phyloP scores from a whole-genome alignment of 164 flowering plant genomes.

The Aristolochia californica region DNA sequence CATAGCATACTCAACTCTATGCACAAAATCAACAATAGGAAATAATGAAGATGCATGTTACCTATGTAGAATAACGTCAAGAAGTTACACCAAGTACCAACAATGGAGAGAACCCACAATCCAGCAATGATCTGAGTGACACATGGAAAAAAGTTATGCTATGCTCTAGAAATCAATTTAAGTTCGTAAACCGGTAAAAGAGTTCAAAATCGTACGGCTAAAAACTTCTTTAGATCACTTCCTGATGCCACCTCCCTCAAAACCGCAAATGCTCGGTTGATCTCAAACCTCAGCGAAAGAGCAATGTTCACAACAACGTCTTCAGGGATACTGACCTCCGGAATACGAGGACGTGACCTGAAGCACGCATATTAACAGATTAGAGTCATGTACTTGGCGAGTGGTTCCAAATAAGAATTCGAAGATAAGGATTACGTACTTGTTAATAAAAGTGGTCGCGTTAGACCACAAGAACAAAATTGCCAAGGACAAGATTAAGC shows the following conservation, averaged over 20 bases:
- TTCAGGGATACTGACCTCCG: conserved; percentile 49
- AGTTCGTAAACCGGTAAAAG: neutral
- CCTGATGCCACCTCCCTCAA: conserved; percentile 48
- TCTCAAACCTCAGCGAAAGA: conserved; percentile 26
- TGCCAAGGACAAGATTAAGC: conserved; percentile 49
- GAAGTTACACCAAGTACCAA: conserved; percentile 71
- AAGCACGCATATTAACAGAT: neutral
- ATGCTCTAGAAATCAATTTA: no score
- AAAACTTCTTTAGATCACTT: conserved; percentile 51
- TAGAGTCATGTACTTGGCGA: neutral
- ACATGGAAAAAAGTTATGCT: no score
- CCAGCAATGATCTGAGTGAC: conserved; percentile 60
- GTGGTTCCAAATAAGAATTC: neutral
- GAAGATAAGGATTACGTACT: conserved; percentile 28
- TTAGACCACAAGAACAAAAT: conserved; percentile 76
- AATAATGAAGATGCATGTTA: conserved; percentile 12
- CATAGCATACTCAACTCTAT: neutral
- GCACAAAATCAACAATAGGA: neutral
- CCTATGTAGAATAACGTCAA: conserved; percentile 74
- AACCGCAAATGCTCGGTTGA: conserved; percentile 28
- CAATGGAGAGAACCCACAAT: conserved; percentile 65
- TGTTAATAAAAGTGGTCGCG: conserved; percentile 58
- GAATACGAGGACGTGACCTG: conserved; percentile 66
- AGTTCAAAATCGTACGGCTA: conserved; percentile 27
- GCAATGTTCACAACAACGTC: conserved; percentile 33